These are phyloP conservation scores for Boechera divaricarpa DNA, from an alignment of 345 rosid genomes.

Conservation along the genomic window DNA sequence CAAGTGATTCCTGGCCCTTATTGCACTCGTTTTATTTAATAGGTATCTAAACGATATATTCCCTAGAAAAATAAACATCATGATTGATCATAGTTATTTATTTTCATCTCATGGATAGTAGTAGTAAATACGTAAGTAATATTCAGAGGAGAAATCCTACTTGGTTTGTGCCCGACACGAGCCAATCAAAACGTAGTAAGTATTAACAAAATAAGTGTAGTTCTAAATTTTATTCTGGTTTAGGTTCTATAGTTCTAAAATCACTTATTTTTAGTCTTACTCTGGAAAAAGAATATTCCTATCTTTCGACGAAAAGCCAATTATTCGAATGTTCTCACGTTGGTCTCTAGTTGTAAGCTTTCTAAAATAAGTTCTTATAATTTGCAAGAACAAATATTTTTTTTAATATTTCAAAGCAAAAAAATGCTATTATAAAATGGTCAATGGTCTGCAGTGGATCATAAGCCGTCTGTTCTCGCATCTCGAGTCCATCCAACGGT, in stretches of 20 bases:
- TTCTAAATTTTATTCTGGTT: neutral
- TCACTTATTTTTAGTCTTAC: no score
- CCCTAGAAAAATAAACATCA: no score
- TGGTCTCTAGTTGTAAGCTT: conserved; percentile 10
- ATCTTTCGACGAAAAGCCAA: conserved; percentile 35
- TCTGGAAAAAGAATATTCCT: conserved; percentile 18
- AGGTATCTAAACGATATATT: no score
- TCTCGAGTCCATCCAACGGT: conserved; percentile 30
- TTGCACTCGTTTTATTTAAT: neutral
- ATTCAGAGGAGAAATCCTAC: no score
- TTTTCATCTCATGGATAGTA: no score
- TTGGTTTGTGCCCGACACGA: no score
- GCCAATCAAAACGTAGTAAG: no score
- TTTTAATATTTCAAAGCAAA: neutral
- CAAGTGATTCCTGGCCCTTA: no score
- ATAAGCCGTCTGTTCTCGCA: neutral
- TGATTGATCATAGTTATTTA: no score
- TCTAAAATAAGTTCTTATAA: no score
- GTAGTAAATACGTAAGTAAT: no score
- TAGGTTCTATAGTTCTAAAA: no score
- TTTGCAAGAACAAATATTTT: neutral
- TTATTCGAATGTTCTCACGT: conserved; percentile 43
- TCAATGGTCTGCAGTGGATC: neutral
- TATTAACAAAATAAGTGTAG: neutral
- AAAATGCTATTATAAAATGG: neutral